phyloP scores from a whole-genome alignment of 192 early-diverging fungal species.

The Chytriomyces confervae region DNA sequence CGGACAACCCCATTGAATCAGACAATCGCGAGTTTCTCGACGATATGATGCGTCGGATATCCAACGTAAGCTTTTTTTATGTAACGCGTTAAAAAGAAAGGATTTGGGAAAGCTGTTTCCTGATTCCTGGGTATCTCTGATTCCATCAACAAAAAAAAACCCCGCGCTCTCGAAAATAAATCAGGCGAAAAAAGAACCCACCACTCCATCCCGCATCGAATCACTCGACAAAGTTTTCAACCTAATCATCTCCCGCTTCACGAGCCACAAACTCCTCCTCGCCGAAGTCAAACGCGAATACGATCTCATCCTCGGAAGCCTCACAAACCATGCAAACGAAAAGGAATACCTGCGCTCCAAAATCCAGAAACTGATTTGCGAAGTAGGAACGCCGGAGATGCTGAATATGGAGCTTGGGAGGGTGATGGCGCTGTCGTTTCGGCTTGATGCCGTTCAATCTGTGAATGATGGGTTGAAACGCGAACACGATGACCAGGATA shows the following conservation, averaged over 20 bases:
- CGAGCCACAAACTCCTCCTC: slow-evolving; percentile 20
- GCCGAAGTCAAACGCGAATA: slow-evolving; percentile 41
- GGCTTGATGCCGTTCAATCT: slow-evolving; percentile 2
- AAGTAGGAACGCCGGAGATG: slow-evolving; percentile 37
- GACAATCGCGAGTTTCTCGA: not conserved
- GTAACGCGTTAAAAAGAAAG: not conserved
- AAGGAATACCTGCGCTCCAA: slow-evolving; percentile 29
- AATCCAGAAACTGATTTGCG: slow-evolving; percentile 40
- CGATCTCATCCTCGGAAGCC: slow-evolving; percentile 15
- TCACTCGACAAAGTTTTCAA: slow-evolving; percentile 31
- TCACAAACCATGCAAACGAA: slow-evolving; percentile 24
- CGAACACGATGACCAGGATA: slow-evolving; percentile 20
- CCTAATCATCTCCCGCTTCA: slow-evolving; percentile 27
- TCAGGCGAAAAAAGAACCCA: not conserved
- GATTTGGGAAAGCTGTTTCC: not conserved
- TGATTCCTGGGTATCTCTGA: not conserved
- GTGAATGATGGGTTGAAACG: slow-evolving; percentile 30
- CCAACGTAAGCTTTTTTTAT: not conserved
- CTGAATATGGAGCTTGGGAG: slow-evolving; percentile 22
- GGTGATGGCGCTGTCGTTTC: slow-evolving; percentile 1
- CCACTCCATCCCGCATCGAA: slow-evolving; percentile 1
- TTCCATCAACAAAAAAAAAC: not conserved
- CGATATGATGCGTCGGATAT: not conserved
- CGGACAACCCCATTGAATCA: not conserved
- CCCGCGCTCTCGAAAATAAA: no score